Evolutionary conservation across 1,139 yeast genomes (phyloP), one percentile per base, ranked within the genome.

Genomic region (Geotrichum candidum): DNA sequence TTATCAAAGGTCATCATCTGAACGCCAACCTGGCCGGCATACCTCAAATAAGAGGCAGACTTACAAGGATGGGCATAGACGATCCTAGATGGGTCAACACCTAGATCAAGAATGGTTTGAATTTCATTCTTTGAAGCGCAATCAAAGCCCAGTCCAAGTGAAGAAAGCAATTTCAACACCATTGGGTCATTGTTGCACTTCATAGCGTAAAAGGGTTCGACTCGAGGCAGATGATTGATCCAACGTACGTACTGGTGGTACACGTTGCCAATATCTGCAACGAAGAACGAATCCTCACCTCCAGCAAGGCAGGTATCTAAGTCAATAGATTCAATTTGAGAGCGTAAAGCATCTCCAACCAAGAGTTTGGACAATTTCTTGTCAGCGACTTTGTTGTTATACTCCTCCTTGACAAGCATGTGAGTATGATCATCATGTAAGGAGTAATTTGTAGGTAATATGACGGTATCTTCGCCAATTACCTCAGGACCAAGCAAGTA

Each of bases 21-120:
- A 63, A 94, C 87, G 18, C 80, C 78, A 38, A 74, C 71, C 27
- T 77, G 72, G 27, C 79, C 74, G 1, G 98, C 95, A 72, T 80
- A 87, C 69, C 95, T 82, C 65, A 94, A 78, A 69, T 86, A 90
- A 46, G 96, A 88, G 62, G 84, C 82, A 53, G 94, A 86, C 77
- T 94, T 94, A 76, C 97, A 90, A 27, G 99, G 97, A 71, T 94
- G 91, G 41, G 98, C 98, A 76, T 90, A 94, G 63, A 94, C 82
- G 70, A 94, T 88, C 69, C 90, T 80, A 22, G 79, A 74, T 13
- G 95, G 82, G 64, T 77, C 77, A 62, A 87, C 84, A 15, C 92
- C 94, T 65, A 86, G 73, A 41, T 76, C 72, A 67, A 90, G 78
- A 61, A 90, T 82, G 59, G 79, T 77, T 65, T 86, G 87, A 70